Base-by-base conservation (phyloP, 2,329 filamentous ascomycete genomes). In the Pezicula radicicola region DNA sequence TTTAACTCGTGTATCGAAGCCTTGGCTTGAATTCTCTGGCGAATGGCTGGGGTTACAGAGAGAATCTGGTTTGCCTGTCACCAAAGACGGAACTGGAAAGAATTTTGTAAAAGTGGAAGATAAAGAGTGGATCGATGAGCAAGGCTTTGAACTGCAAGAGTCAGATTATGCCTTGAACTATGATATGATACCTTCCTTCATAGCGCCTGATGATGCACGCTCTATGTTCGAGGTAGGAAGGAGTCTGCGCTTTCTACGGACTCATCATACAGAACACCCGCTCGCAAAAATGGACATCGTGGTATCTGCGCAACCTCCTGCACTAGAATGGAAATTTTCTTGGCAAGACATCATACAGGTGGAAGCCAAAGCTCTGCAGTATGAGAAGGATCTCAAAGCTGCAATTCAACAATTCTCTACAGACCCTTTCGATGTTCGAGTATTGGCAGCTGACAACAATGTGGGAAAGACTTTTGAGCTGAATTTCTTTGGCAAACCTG, bases 211-310 rank as follows among this genome's bases (percentile, higher is more conserved):
- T 52, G 80, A 92, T 58, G 85, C 83, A 3, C 77, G 80, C 47
- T 73, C 77, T 5, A 82, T 94, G n/a, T 92, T 93, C 57, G 89
- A 95, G 65, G 88, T 85, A 3, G 91, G 89, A 4, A 82, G 80
- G 60, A 93, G 88, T 64, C 70, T 96, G 45, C 81, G 88, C 7
- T 84, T 94, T 49, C 75, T 96, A 45, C 81, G 84, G 59, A 72
- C 75, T 19, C 83, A 87, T 59, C 88, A 94, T 64, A 80, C 88
- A 5, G 75, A 84, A 2, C 88, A 95, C 64, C 83, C 86, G 0
- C 72, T 94, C 40, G 79, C 82, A 13, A 75, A 75, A 40, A 63
- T 74, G n/a, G 72, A 75, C 25, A 71, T 78, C 6, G 66, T 82
- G 6, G 59, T 64, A 9, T 66, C 70, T 12, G 72, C 74, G 10